Evolutionary conservation across 1,284 basidiomycete species (phyloP), one percentile per base, ranked within the genome.

Genomic region (Xerocomus minutiporus): DNA sequence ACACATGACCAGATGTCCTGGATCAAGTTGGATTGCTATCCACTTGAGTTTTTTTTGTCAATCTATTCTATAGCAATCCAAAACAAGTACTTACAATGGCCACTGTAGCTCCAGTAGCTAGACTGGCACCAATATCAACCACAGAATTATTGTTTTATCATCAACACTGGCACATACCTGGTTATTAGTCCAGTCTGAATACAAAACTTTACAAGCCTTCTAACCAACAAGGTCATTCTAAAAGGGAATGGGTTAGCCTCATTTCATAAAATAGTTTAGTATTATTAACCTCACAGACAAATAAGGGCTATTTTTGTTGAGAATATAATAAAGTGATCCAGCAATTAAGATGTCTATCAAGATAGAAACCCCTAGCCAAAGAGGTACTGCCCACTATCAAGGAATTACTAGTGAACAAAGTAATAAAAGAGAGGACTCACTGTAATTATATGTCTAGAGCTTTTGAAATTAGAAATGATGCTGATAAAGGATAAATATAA

Each of bases 151-250:
- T 41, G 5, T 4, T 2, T 35, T 32, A 5, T 49, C 34, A 44
- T 15, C 1, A 48, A 40, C 46, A 2, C 0, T 29, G 9, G 29
- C 5, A 48, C n/a, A 48, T 46, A 59, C 63, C 63, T 43, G 8
- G 66, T 65, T 40, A 68, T 52, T 1, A 63, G 23, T 6, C 63
- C 63, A 65, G 66, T 65, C 26, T 65, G 66, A 17, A 65, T 52
- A 4, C 17, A 55, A 46, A 65, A 59, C 4, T 15, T 65, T 49
- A 13, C 32, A 4, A 65, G 39, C n/a, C 26, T 61, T 39, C 52
- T 28, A 25, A 68, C 34, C 39, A 61, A 38, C 25, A 61, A 17
- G 1, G 29, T 38, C 17, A 65, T 40, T 23, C 63, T 64, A 36
- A 2, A 39, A 0, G 8, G 8, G 4, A 5, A 23, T 17, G 8